Percentiles rank a stretch among this genome's conserved stretches.
phyloP scores from a whole-genome alignment of 176 grass and related monocot species.

The Pontederia crassipes region DNA sequence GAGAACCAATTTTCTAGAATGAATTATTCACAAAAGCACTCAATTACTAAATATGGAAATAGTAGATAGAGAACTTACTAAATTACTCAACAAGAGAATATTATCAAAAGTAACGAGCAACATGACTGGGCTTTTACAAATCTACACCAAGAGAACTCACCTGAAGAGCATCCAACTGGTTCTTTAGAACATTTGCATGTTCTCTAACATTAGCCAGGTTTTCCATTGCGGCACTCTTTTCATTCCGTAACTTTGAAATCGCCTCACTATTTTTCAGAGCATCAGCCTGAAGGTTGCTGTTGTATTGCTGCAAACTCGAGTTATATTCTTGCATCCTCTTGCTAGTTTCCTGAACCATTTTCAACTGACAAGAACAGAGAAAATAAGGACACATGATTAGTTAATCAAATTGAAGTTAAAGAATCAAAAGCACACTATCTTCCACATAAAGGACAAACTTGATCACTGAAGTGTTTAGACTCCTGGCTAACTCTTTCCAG shows the following conservation, averaged over 20 bases:
- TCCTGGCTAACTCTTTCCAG: conserved; percentile 61
- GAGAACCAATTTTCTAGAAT: no score
- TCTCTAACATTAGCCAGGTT: conserved; percentile 40
- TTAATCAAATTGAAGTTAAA: background rate
- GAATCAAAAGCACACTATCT: background rate
- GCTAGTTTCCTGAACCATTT: conserved; percentile 79
- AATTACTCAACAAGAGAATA: background rate
- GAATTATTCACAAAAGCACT: no score
- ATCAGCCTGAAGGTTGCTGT: conserved; percentile 78
- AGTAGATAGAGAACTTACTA: background rate
- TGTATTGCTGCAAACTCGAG: conserved; percentile 75
- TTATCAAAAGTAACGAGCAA: background rate
- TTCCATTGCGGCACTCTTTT: conserved; percentile 72
- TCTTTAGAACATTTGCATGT: conserved; percentile 42
- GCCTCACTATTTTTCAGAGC: conserved; percentile 47
- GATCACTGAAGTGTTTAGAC: conserved; percentile 52
- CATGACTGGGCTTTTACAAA: background rate
- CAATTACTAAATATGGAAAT: no score
- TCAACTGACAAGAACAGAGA: conserved; percentile 40
- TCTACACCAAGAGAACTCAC: conserved; percentile 21
- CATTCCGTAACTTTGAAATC: conserved; percentile 56
- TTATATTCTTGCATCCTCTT: conserved; percentile 78
- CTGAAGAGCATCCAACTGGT: conserved; percentile 55
- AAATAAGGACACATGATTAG: conserved; percentile 7
- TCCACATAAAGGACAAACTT: conserved; percentile 25